Percentiles rank a stretch among this genome's conserved stretches.
Evolutionary conservation across 2,329 filamentous ascomycete genomes (phyloP).

Genomic region (Pseudocercospora pini-densiflorae): DNA sequence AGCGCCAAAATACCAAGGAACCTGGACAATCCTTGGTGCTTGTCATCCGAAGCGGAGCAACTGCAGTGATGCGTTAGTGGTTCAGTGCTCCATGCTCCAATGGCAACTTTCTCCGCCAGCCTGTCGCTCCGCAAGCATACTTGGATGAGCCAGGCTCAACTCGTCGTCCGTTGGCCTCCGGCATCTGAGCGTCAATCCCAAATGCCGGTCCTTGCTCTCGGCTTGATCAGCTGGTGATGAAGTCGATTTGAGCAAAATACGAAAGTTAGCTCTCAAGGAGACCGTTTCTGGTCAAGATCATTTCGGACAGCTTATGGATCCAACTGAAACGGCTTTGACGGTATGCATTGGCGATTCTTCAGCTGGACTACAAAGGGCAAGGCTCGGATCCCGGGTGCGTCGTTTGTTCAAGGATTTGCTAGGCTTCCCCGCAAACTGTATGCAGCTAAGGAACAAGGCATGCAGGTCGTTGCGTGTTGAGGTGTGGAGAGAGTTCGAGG

Average conservation of each 20-base stretch:
- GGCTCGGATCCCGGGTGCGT: constrained; percentile 16
- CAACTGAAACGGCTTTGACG: neutral
- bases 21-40: neutral
- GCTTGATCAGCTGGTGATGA: neutral
- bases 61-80: neutral
- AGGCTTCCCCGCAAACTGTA: constrained; percentile 22
- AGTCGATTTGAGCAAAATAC: neutral
- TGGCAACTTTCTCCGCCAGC: neutral
- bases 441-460: neutral
- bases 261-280: neutral
- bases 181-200: neutral
- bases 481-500: constrained; percentile 21
- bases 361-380: neutral
- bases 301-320: too few relatives aligned
- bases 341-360: neutral
- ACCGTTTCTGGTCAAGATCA: neutral
- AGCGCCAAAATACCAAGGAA: neutral
- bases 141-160: neutral
- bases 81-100: neutral
- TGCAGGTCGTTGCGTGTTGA: constrained; percentile 10
- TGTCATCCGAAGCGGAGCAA: neutral
- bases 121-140: neutral
- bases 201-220: constrained; percentile 4
- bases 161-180: constrained; percentile 1
- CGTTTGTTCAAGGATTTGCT: constrained; percentile 3